Percentiles rank a stretch among this genome's conserved stretches.
Evolutionary conservation across 306 rosid genomes (phyloP).

Genomic region (Pyrus pyrifolia): DNA sequence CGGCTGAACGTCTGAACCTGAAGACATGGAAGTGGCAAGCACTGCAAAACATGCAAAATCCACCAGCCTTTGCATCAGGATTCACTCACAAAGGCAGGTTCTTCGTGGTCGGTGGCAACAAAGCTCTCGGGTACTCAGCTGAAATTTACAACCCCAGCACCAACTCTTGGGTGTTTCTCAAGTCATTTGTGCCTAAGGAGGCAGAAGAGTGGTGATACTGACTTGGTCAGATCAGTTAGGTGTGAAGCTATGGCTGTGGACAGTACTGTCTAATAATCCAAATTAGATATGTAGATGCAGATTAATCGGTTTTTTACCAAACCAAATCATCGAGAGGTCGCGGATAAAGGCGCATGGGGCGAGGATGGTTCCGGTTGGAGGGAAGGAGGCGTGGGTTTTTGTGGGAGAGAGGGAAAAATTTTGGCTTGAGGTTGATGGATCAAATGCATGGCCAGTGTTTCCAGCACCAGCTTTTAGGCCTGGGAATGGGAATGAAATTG

Average conservation of each 20-base stretch:
- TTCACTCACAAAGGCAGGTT: conserved; percentile 1
- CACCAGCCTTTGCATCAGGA: neutral
- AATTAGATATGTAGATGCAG: neutral
- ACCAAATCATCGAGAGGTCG: neutral
- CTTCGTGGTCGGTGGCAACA: neutral
- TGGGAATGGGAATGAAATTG: neutral
- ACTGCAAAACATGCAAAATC: neutral
- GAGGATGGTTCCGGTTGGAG: conserved; percentile 9
- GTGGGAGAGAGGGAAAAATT: conserved; percentile 3
- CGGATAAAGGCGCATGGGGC: neutral
- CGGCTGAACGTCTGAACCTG: neutral
- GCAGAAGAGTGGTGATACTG: conserved; percentile 4
- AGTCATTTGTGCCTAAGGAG: neutral
- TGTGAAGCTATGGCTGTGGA: conserved; percentile 3
- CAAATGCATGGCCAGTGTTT: neutral
- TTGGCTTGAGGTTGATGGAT: neutral
- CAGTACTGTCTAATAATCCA: neutral
- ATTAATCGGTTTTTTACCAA: neutral
- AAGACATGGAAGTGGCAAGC: conserved; percentile 6
- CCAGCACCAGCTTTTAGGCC: conserved; percentile 5
- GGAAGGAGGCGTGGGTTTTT: conserved; percentile 6
- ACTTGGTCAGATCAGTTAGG: conserved; percentile 1
- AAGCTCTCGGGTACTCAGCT: conserved; percentile 1
- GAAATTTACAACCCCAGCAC: neutral
- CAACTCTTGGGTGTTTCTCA: neutral